Base-by-base conservation (phyloP, 2,329 filamentous ascomycete genomes). In the Grosmannia serpens region DNA sequence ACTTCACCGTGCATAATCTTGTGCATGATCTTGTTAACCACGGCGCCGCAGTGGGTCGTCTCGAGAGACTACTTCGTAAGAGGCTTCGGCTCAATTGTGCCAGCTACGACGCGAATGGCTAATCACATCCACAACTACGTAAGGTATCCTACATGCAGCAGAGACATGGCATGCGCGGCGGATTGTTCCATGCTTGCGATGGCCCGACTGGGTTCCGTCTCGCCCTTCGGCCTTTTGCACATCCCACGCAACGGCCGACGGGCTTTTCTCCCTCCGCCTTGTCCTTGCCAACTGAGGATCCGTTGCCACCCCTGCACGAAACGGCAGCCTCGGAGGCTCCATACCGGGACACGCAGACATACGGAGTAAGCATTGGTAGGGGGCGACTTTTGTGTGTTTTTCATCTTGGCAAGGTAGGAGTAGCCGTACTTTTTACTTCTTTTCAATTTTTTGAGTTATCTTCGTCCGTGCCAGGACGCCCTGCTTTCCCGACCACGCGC, bases 401-500 rank as follows among this genome's bases (percentile, higher is more conserved):
- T 24, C 8, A 24, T 49, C 7, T 27, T 22, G 4, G 13, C 22
- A 15, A 24, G 44, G n/a, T 20, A 31, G 24, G 1, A 29, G 13
- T 6, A 7, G 22, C 4, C 4, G 50, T 31, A 55, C 27, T 49
- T 55, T 55, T 47, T 35, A 35, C 17, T 49, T 38, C 24, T 33
- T 49, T 56, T 51, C 11, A 13, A 27, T 41, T 41, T 56, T 47
- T 55, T 29, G 17, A 26, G 24, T 47, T 41, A 56, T 35, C 26
- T 55, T 27, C 29, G 53, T 46, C 54, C 54, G 47, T 33, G 53
- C 54, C 54, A 33, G 54, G 54, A 56, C 44, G 41, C 54, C 53
- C 29, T 27, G 26, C 24, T 26, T 46, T 13, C 44, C 54, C 38
- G 29, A 49, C 54, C 41, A 24, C 53, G 44, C 41, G 24, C 44